A percentile compares a stretch with the other conserved stretches of the same genome.
phyloP scores from a whole-genome alignment of 2,329 filamentous ascomycete species.

The Sarocladium brachiariae region DNA sequence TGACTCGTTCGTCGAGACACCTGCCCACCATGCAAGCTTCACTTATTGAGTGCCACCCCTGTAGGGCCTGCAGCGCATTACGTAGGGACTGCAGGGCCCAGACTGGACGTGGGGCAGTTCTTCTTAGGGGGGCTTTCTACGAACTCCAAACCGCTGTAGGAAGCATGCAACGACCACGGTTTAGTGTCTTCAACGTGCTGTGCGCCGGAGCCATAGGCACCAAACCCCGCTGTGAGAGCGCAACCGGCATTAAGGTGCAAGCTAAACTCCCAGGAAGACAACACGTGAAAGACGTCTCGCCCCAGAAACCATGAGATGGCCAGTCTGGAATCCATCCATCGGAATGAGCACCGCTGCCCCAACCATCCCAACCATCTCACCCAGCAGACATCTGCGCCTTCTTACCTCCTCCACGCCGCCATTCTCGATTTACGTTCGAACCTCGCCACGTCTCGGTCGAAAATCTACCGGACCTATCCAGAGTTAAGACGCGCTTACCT shows the following conservation, averaged over 20 bases:
- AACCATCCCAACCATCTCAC: slow-evolving; percentile 8
- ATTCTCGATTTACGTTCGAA: neutral
- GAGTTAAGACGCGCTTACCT: neutral
- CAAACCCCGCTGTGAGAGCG: neutral
- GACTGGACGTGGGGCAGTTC: neutral
- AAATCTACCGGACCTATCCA: neutral
- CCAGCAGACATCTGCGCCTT: neutral
- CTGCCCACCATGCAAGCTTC: neutral
- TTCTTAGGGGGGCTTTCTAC: neutral
- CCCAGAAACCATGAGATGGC: neutral
- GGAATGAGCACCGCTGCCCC: slow-evolving; percentile 8
- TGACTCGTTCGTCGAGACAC: neutral
- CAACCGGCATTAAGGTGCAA: no score
- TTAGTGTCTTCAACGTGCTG: neutral
- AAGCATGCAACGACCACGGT: neutral
- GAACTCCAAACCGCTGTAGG: neutral
- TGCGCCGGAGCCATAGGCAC: neutral
- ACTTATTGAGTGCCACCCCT: no score
- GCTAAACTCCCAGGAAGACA: neutral
- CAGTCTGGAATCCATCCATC: neutral
- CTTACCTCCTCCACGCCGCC: neutral
- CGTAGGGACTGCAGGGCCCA: slow-evolving; percentile 6
- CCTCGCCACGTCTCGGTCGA: neutral
- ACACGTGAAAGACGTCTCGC: slow-evolving; percentile 6
- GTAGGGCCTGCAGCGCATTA: slow-evolving; percentile 3